Evolutionary conservation across 1,284 basidiomycete species (phyloP).

Genomic region (Cryptococcus sp.): DNA sequence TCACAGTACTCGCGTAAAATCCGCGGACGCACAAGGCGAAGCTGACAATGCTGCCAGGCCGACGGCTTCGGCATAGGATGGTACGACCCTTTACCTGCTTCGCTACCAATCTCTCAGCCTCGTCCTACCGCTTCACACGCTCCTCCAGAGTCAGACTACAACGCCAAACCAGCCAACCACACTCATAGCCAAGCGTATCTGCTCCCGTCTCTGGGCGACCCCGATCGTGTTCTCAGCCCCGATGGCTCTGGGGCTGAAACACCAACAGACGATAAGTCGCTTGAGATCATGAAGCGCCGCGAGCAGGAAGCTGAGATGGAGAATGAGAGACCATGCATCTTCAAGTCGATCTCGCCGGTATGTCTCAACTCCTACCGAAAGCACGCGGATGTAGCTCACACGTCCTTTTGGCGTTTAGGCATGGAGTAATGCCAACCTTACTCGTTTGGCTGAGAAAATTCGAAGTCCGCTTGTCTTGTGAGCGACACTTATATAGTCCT

Average conservation of each 20-base stretch:
- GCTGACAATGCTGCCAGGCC: conserved; percentile 54
- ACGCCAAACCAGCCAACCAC: background rate
- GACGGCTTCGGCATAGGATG: conserved; percentile 95
- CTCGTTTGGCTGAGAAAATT: conserved; percentile 89
- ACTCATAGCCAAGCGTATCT: conserved; percentile 15
- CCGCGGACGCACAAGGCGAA: conserved; percentile 1
- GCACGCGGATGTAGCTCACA: conserved; percentile 14
- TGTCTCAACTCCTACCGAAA: conserved; percentile 21
- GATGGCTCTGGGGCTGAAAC: too few species aligned
- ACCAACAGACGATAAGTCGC: conserved; percentile 16
- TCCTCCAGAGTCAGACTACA: conserved; percentile 2
- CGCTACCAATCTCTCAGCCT: conserved; percentile 10
- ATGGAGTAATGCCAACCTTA: conserved; percentile 91
- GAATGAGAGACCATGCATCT: conserved; percentile 86
- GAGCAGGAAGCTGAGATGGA: conserved; percentile 63
- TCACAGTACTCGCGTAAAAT: background rate
- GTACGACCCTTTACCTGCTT: conserved; percentile 53
- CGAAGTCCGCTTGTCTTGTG: conserved; percentile 90
- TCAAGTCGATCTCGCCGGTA: conserved; percentile 92
- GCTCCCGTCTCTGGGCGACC: background rate
- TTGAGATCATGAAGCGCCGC: conserved; percentile 30
- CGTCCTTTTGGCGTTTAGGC: conserved; percentile 59
- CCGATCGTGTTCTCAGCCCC: too few species aligned
- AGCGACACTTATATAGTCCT: conserved; percentile 37
- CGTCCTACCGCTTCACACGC: conserved; percentile 18